phyloP scores from a whole-genome alignment of 176 grass and related monocot genomes.

The Tillandsia fasciculata region DNA sequence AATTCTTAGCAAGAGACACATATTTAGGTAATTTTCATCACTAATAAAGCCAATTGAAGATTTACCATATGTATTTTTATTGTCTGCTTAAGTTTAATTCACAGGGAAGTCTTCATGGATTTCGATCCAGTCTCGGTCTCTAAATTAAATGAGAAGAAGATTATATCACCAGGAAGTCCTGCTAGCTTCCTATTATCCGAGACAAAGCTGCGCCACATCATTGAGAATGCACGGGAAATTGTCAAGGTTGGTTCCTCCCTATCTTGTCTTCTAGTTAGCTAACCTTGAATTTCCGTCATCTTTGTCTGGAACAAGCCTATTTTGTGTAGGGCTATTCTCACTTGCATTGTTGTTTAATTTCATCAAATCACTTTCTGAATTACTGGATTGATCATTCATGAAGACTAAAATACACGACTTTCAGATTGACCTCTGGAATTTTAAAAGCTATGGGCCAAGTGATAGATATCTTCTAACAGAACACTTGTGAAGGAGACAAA shows the following conservation, averaged over 20 bases:
- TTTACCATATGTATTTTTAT: slow-evolving; percentile 7
- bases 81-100: slow-evolving; percentile 17
- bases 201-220: slow-evolving; percentile 55
- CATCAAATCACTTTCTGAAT: too few species aligned
- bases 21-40: slow-evolving; percentile 48
- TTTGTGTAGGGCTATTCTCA: too few species aligned
- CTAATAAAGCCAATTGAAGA: neutral
- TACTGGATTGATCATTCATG: too few species aligned
- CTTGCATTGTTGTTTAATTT: too few species aligned
- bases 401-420: too few species aligned
- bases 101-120: slow-evolving; percentile 84
- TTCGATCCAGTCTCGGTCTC: slow-evolving; percentile 65
- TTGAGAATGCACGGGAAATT: slow-evolving; percentile 85
- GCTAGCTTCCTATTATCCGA: slow-evolving; percentile 64
- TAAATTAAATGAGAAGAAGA: slow-evolving; percentile 75
- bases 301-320: neutral
- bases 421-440: too few species aligned
- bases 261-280: neutral
- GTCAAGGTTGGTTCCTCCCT: slow-evolving; percentile 45
- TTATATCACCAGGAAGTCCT: slow-evolving; percentile 45
- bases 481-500: too few species aligned
- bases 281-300: neutral
- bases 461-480: too few species aligned
- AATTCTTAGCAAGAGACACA: slow-evolving; percentile 86
- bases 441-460: too few species aligned